phyloP scores from a whole-genome alignment of 1,139 yeast species.

The Wickerhamiella infanticola region DNA sequence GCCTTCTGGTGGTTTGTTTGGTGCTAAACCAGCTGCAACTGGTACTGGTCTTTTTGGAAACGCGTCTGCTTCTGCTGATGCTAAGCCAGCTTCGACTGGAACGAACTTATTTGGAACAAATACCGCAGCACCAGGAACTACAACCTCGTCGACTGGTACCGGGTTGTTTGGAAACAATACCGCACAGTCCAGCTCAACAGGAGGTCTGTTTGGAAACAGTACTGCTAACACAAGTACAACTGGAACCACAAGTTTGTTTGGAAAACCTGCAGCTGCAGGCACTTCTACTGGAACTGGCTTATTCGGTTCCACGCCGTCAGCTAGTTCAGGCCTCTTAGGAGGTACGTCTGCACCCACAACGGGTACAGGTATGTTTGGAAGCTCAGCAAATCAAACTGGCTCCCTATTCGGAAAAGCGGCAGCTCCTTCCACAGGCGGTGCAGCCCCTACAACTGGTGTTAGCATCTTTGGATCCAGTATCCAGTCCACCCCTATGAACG shows the following conservation, averaged over 20 bases:
- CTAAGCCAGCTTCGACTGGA: too few relatives aligned
- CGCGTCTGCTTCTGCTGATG: too few relatives aligned
- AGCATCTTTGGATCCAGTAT: neutral
- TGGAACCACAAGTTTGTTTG: constrained; percentile 10
- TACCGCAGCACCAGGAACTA: too few relatives aligned
- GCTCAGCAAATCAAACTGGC: neutral
- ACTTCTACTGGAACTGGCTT: neutral
- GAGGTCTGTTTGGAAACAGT: constrained; percentile 26
- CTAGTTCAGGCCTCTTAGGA: neutral
- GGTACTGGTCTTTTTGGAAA: too few relatives aligned
- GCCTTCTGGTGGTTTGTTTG: constrained; percentile 1
- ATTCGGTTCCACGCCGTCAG: neutral
- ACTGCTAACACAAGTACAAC: constrained; percentile 17
- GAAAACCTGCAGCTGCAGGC: constrained; percentile 5
- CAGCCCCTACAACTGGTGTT: neutral
- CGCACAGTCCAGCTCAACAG: constrained; percentile 13
- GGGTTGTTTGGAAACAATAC: constrained; percentile 4
- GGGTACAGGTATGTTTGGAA: constrained; percentile 19
- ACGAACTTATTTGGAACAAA: too few relatives aligned
- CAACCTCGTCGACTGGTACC: too few relatives aligned
- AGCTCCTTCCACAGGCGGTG: neutral
- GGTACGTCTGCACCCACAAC: neutral
- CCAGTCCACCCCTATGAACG: too few relatives aligned
- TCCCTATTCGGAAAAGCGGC: neutral
- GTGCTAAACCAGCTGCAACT: neutral